A percentile compares a stretch with the other conserved stretches of the same genome.
Conservation (phyloP, 305 asterid genomes). For the Stenogyne calaminthoides region DNA sequence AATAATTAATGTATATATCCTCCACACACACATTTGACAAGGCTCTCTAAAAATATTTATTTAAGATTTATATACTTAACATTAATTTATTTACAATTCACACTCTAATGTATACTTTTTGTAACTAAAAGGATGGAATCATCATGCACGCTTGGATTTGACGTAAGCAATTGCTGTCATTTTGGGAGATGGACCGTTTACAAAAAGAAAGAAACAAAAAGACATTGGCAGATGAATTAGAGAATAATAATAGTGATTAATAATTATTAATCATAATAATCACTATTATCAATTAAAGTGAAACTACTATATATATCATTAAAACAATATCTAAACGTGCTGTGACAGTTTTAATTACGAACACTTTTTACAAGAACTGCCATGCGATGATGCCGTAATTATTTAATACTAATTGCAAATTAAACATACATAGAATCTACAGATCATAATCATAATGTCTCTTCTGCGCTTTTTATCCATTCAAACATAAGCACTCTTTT, state of each 20-base stretch:
- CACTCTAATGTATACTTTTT: background rate
- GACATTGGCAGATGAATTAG: constrained; percentile 2
- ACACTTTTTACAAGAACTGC: constrained; percentile 14
- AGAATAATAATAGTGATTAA: background rate
- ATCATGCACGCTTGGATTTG: constrained; percentile 34
- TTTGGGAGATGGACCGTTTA: background rate
- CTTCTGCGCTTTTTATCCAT: constrained; percentile 33
- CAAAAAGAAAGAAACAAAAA: background rate
- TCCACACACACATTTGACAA: no score
- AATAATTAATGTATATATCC: no score
- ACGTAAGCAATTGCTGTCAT: constrained; percentile 10
- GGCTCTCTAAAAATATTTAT: no score
- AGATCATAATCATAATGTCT: constrained; percentile 36
- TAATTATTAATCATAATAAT: background rate
- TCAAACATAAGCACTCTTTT: constrained; percentile 9
- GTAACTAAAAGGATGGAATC: constrained; percentile 5
- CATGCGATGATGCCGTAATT: constrained; percentile 19
- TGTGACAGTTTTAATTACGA: constrained; percentile 22
- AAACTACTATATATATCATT: background rate
- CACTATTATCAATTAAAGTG: background rate
- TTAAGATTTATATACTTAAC: no score
- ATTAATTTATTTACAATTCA: no score
- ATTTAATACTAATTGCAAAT: constrained; percentile 12
- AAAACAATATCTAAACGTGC: background rate
- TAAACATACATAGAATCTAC: constrained; percentile 37